Evolutionary conservation across 2,329 filamentous ascomycete genomes (phyloP), one percentile per base, ranked within the genome.

Genomic region (Cladosporium sp.): DNA sequence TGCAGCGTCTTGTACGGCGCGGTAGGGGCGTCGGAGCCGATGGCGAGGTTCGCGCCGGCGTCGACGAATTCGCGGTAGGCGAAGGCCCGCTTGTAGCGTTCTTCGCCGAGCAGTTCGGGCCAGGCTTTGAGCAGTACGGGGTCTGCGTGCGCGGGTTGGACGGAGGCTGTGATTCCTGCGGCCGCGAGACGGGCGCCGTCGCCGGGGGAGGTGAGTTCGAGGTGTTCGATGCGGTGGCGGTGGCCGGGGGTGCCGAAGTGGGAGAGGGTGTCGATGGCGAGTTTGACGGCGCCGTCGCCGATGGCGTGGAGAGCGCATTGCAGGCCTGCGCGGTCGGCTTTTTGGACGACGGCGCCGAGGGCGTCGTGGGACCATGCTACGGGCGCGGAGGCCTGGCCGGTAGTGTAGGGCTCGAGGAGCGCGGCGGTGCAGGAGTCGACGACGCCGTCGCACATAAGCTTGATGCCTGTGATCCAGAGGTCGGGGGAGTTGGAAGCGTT

Each of bases 61-160:
- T 85, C 83, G 1, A 80, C 79, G 67, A 89, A 88, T 56, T 89
- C 86, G 49, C 82, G 81, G 74, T 90, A 89, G 0, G 88, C 85
- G 70, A 89, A 90, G 0, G 86, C 86, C 16, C 86, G 80, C 59
- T 79, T 79, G 76, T 86, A 85, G 1, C 86, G 79, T 18, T 82
- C 76, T 1, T 75, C 70, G 1, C 86, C 87, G 4, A 90, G 76
- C 18, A 89, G 80, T 8, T 79, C 76, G 0, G 85, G 85, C 85
- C 88, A 90, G 0, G 85, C 86, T 30, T 82, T 79, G 3, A 89
- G 76, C 64, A 89, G 87, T 0, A 86, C 85, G 0, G 88, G 88
- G 74, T 97, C 93, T 70, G 93, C 91, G 77, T 93, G 96, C 80
- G 96, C 96, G 25, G 93, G 95, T 81, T 97, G 92, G 69, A 97